Conservation (phyloP, 306 rosid species). For the Acmispon strigosus region DNA sequence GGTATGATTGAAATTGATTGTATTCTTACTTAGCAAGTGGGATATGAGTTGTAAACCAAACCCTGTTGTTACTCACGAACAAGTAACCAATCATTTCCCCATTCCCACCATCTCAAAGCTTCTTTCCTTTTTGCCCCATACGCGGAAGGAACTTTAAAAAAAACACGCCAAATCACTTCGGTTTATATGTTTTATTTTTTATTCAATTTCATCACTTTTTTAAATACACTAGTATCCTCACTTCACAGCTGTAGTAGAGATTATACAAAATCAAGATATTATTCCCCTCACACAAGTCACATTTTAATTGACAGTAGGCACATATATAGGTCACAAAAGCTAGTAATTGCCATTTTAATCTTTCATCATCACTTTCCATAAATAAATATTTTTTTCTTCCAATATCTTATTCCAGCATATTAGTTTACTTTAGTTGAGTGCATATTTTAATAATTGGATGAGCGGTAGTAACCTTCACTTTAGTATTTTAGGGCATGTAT, state of each 20-base stretch:
- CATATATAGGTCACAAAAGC: neutral
- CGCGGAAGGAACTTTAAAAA: constrained; percentile 17
- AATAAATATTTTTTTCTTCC: neutral
- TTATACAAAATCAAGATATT: neutral
- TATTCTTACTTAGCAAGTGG: constrained; percentile 33
- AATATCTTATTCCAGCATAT: neutral
- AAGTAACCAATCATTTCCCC: constrained; percentile 28
- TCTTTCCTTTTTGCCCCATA: constrained; percentile 23
- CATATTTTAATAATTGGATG: too few relatives aligned
- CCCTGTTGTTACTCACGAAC: too few relatives aligned
- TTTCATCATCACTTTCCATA: neutral
- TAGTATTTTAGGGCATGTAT: too few relatives aligned
- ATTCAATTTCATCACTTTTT: neutral
- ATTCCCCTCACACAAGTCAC: neutral
- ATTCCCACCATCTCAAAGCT: constrained; percentile 16
- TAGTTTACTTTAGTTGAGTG: neutral
- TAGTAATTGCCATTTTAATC: neutral
- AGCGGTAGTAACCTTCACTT: too few relatives aligned
- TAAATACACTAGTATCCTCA: neutral
- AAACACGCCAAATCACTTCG: neutral
- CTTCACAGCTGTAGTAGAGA: constrained; percentile 11
- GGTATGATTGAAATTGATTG: neutral
- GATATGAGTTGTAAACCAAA: constrained; percentile 18
- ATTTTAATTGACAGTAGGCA: neutral
- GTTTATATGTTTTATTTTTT: neutral